Base-by-base conservation (phyloP, 331 rosid genomes). In the Malus hybrid region DNA sequence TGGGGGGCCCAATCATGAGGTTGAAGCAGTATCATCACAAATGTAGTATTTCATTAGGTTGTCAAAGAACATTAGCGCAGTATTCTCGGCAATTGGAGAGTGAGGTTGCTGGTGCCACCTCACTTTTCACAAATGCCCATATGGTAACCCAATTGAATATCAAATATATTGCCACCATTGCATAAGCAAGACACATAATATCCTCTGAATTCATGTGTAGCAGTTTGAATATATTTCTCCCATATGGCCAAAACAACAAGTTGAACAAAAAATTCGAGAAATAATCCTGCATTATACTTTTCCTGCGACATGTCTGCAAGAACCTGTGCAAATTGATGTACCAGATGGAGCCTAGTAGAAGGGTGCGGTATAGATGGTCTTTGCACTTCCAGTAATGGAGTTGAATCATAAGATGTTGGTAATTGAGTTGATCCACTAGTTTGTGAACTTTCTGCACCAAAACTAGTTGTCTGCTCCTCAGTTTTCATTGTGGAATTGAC, bases 231-330 rank as follows among this genome's bases (percentile, higher is more conserved):
- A 29, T 88, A 81, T 79, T 88, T 85, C 73, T 84, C 84, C 99
- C 97, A 92, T 83, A 94, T 71, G 74, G 97, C 97, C 88, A 94
- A 89, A 87, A 88, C 24, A 66, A 94, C 96, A 76, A 94, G 86
- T 75, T 90, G 91, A 39, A 90, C 86, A 10, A 96, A 90, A 57
- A 94, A 93, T 1, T 92, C 93, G 32, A 88, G 91, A 80, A 78
- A 80, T n/a, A 77, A 64, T 67, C 86, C 88, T 28, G 80, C 79
- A 68, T 86, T 68, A 71, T 81, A 83, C 99, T 86, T 87, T 80
- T 94, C 93, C 75, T 78, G 82, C 0, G 96, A 84, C 39, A 94
- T 83, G 56, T 90, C 93, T 3, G 77, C 83, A 66, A 94, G 89
- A 84, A 84, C 85, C 80, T 82, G 87, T 78, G 80, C 29, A 28